Base-by-base conservation (phyloP, 192 early-diverging fungal genomes). In the Umbelopsis sp. region DNA sequence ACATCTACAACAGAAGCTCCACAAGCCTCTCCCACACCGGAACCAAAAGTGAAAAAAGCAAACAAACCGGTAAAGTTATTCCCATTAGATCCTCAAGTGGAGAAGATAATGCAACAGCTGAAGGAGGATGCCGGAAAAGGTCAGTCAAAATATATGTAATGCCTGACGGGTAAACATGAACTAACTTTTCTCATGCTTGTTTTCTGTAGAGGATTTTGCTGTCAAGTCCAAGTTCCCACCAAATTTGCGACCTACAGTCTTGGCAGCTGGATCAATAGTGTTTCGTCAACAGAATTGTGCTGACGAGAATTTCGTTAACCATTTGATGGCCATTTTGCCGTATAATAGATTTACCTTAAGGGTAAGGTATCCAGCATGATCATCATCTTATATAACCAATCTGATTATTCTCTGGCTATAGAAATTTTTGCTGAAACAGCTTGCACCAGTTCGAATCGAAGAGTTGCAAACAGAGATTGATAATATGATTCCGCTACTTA, bases 321-420 rank as follows among this genome's bases (percentile, higher is more conserved):
- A 79, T 45, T 27, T 87, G 4, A 84, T 82, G 66, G 67, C 66
- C 3, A 72, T 83, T 46, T 67, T 87, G 15, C 85, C 85, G 0
- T 87, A 87, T 46, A 87, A 87, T 61, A 76, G 80, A 67, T 87
- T 79, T 46, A 87, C 85, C 12, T 49, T 87, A 4, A 73, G 70
- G 65, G 85, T 84, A 78, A 50, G n/a, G 30, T 49, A 20, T 67
- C 21, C 13, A 44, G 21, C 2, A n/a, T 22, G 1, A 13, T 45
- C 41, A 5, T 35, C 25, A 44, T 22, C 25, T 5, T 5, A 15
- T 33, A 18, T 13, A 64, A n/a, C 47, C 22, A 49, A 20, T 0
- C 30, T 16, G 27, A 21, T 7, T 25, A 53, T 37, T 10, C 49
- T 35, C 8, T 21, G 11, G 27, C 6, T 18, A 13, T 65, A 78